Conservation (phyloP, 768 basidiomycete genomes). For the Hydnum rufescens region DNA sequence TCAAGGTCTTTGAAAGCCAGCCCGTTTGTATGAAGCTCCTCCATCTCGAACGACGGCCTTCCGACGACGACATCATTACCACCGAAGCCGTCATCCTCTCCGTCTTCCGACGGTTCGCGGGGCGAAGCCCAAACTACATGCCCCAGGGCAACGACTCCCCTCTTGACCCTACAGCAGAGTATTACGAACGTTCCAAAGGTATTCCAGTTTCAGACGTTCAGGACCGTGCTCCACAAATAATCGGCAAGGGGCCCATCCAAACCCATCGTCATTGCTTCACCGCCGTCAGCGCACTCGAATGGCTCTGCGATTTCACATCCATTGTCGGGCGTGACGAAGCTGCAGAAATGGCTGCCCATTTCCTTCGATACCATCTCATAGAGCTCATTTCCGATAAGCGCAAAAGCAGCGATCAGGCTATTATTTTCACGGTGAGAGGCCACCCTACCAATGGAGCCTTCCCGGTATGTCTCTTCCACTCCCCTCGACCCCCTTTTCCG, state of each 20-base stretch:
- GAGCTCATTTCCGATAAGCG: conserved; percentile 75
- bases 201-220: conserved; percentile 49
- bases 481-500: neutral
- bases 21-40: conserved; percentile 96
- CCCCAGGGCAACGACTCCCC: conserved; percentile 25
- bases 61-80: conserved; percentile 95
- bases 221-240: conserved; percentile 39
- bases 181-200: conserved; percentile 62
- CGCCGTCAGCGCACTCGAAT: conserved; percentile 77
- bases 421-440: conserved; percentile 81
- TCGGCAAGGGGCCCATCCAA: conserved; percentile 31
- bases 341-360: conserved; percentile 94
- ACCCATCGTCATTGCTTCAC: conserved; percentile 53
- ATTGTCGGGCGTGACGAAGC: conserved; percentile 92
- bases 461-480: conserved; percentile 13
- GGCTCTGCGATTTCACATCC: conserved; percentile 95
- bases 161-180: conserved; percentile 41
- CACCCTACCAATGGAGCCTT: conserved; percentile 22
- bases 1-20: conserved; percentile 73
- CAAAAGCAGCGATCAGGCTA: conserved; percentile 78
- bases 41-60: conserved; percentile 79
- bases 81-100: conserved; percentile 85
- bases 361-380: conserved; percentile 87
- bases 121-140: conserved; percentile 64
- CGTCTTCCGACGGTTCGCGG: conserved; percentile 88